These are phyloP conservation scores for Bolboschoenoplectus hybrid DNA, from an alignment of 202 grass and related monocot species.

Conservation along the genomic window DNA sequence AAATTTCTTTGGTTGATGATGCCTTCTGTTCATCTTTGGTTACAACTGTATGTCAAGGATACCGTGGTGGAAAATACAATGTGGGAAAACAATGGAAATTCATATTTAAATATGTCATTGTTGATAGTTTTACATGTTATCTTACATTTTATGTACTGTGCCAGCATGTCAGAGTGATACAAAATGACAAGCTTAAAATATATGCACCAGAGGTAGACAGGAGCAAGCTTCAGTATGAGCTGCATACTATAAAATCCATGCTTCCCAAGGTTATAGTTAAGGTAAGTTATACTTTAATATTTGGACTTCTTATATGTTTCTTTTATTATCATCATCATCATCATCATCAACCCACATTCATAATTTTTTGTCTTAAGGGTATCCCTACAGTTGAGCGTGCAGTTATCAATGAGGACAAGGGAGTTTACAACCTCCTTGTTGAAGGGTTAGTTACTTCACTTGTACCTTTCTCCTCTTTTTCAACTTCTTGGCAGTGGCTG, in stretches of 20 bases:
- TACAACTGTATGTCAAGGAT: neutral
- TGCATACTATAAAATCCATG: constrained; percentile 68
- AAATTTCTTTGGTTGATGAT: constrained; percentile 15
- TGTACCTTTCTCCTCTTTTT: neutral
- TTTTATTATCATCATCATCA: constrained; percentile 27
- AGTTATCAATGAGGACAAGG: constrained; percentile 49
- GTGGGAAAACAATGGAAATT: neutral
- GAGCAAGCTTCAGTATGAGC: constrained; percentile 65
- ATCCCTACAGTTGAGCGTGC: constrained; percentile 88
- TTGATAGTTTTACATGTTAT: constrained; percentile 18
- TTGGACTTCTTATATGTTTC: constrained; percentile 29
- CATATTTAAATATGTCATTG: neutral
- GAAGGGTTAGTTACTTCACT: constrained; percentile 65
- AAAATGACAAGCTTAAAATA: constrained; percentile 70
- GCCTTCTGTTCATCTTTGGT: neutral
- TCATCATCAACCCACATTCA: constrained; percentile 24
- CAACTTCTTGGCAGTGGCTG: too few species aligned
- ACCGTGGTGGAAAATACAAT: neutral
- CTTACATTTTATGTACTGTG: constrained; percentile 28
- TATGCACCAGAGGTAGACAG: constrained; percentile 73
- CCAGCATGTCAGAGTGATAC: constrained; percentile 69
- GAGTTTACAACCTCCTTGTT: constrained; percentile 65
- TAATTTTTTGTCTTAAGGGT: constrained; percentile 47
- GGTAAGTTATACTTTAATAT: constrained; percentile 43
- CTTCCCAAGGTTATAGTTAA: constrained; percentile 93